phyloP scores from a whole-genome alignment of 345 rosid species.

The Dipteronia dyeriana region DNA sequence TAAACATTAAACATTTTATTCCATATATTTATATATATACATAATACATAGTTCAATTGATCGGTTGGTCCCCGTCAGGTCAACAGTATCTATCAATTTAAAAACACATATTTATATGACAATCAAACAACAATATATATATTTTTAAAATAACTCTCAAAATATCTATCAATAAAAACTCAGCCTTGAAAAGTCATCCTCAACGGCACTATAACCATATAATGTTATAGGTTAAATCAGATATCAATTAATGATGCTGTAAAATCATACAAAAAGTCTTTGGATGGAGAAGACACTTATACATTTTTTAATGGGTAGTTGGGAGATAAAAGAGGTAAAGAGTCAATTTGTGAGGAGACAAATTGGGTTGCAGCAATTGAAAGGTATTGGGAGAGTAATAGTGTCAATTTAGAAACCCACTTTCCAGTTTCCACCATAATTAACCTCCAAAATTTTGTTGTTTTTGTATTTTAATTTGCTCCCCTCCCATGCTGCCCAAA shows the following conservation, averaged over 20 bases:
- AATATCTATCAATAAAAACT: too few species aligned
- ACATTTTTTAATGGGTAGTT: background rate
- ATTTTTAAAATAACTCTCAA: too few species aligned
- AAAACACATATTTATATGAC: too few species aligned
- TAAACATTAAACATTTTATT: too few species aligned
- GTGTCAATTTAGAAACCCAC: background rate
- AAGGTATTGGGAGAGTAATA: slow-evolving; percentile 19
- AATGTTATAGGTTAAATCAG: background rate
- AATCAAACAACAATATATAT: too few species aligned
- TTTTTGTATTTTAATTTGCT: slow-evolving; percentile 11
- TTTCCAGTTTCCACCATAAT: slow-evolving; percentile 12
- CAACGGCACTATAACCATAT: too few species aligned
- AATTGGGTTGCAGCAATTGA: slow-evolving; percentile 14
- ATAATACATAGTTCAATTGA: too few species aligned
- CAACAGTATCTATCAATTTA: too few species aligned
- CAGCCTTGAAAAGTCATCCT: too few species aligned
- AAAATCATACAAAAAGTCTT: background rate
- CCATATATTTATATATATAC: too few species aligned
- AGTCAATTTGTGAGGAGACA: slow-evolving; percentile 27
- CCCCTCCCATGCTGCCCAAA: slow-evolving; percentile 18
- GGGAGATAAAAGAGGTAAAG: slow-evolving; percentile 10
- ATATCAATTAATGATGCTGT: background rate
- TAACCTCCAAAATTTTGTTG: background rate
- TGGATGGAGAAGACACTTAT: background rate
- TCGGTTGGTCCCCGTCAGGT: too few species aligned